These are phyloP conservation scores for Sinapis alba DNA, from an alignment of 441 rosid genomes.

Conservation along the genomic window DNA sequence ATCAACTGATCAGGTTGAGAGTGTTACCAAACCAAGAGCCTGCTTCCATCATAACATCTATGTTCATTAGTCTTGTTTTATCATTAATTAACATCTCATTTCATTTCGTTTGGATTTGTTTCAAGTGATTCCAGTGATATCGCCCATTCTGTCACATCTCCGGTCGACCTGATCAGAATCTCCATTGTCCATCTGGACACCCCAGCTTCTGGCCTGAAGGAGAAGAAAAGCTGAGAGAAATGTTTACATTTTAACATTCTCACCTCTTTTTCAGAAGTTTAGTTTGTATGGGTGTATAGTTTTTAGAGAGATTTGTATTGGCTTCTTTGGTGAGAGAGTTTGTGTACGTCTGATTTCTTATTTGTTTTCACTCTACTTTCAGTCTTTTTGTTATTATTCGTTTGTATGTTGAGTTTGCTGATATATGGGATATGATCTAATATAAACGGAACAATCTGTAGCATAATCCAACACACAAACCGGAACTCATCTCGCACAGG, in stretches of 20 bases:
- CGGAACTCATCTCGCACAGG: too few relatives aligned
- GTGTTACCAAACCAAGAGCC: too few relatives aligned
- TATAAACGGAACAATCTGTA: background rate
- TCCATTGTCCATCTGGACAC: background rate
- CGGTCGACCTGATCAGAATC: background rate
- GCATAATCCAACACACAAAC: background rate
- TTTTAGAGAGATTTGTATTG: conserved; percentile 22
- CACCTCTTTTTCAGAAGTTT: conserved; percentile 4
- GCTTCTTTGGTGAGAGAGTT: conserved; percentile 9
- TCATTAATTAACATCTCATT: too few relatives aligned
- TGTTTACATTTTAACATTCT: conserved; percentile 35
- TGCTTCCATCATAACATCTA: too few relatives aligned
- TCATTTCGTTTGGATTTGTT: too few relatives aligned
- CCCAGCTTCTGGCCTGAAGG: background rate
- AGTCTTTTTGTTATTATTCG: conserved; percentile 29
- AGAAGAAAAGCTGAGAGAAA: conserved; percentile 29
- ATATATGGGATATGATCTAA: background rate
- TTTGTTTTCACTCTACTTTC: conserved; percentile 20
- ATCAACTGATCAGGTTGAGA: too few relatives aligned
- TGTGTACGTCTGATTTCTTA: conserved; percentile 23
- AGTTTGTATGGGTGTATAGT: conserved; percentile 26
- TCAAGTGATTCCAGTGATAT: background rate
- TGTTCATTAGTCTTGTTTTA: too few relatives aligned
- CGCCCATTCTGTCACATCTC: background rate
- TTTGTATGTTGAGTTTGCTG: conserved; percentile 21